A percentile compares a stretch with the other conserved stretches of the same genome.
These are phyloP conservation scores for Carex cristatella DNA, from an alignment of 176 grass and related monocot genomes.

Conservation along the genomic window DNA sequence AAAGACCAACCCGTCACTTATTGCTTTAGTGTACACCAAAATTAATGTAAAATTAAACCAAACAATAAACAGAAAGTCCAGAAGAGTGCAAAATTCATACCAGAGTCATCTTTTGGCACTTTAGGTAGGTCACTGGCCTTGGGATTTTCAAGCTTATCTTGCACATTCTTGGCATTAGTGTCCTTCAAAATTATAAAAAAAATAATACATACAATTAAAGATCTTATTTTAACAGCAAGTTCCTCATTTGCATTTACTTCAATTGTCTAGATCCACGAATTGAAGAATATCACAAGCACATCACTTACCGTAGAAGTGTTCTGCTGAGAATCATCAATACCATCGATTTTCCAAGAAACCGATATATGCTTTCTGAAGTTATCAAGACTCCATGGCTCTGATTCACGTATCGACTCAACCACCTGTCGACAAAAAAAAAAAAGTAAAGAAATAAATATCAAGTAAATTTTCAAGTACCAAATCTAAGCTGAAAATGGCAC, in stretches of 20 bases:
- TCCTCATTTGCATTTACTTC: neutral
- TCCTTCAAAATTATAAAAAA: conserved; percentile 37
- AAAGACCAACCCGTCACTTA: conserved; percentile 20
- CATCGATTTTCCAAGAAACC: conserved; percentile 86
- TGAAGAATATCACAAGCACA: neutral
- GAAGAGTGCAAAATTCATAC: conserved; percentile 30
- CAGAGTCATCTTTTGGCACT: conserved; percentile 43
- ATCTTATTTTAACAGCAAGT: neutral
- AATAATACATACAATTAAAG: conserved; percentile 1
- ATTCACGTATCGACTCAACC: conserved; percentile 68
- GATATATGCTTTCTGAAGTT: conserved; percentile 71
- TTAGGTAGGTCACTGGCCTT: conserved; percentile 21
- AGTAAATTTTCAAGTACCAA: conserved; percentile 16
- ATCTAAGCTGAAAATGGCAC: conserved; percentile 8
- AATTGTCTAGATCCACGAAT: neutral
- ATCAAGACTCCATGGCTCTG: conserved; percentile 66
- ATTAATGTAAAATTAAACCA: conserved; percentile 9
- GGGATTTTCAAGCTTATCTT: conserved; percentile 29
- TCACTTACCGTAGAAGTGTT: conserved; percentile 27
- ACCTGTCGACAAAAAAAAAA: conserved; percentile 37
- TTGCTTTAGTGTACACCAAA: neutral
- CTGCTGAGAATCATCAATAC: conserved; percentile 25
- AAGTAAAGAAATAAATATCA: neutral
- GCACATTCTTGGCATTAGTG: conserved; percentile 39
- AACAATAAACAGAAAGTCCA: neutral